Evolutionary conservation across 768 basidiomycete species (phyloP).

Genomic region (Leccinellum rugosiceps): DNA sequence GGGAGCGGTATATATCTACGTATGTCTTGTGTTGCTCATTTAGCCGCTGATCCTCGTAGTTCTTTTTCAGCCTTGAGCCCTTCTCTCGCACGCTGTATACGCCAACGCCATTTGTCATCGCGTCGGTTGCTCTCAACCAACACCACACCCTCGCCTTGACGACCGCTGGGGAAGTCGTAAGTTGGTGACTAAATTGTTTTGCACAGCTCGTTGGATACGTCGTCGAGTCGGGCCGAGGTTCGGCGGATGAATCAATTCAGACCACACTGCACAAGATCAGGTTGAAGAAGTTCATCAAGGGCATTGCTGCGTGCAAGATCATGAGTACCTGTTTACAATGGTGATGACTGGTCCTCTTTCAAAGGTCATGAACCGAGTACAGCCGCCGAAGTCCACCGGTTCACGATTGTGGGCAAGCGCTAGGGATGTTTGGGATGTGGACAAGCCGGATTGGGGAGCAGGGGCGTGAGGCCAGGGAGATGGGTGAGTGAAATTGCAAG

Average conservation of each 20-base stretch:
- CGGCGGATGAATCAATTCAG: constrained; percentile 74
- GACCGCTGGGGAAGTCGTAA: constrained; percentile 74
- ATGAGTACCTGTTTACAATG: constrained; percentile 90
- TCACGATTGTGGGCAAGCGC: no score
- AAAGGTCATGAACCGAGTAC: no score
- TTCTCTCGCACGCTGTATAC: constrained; percentile 76
- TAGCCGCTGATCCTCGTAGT: neutral
- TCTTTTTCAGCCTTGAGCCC: constrained; percentile 59
- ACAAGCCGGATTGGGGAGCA: no score
- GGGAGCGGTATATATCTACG: constrained; percentile 63
- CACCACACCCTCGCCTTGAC: constrained; percentile 93
- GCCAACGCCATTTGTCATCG: constrained; percentile 59
- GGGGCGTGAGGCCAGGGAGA: no score
- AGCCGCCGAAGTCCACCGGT: no score
- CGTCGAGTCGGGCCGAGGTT: constrained; percentile 53
- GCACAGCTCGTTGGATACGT: constrained; percentile 86
- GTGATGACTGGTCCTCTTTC: no score
- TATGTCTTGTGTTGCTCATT: neutral
- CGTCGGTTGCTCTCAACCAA: constrained; percentile 80
- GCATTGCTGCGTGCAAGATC: constrained; percentile 82
- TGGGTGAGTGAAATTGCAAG: no score
- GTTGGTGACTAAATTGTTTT: constrained; percentile 90
- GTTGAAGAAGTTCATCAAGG: constrained; percentile 70
- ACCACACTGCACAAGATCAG: constrained; percentile 72
- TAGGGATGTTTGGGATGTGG: no score